Evolutionary conservation across 2,329 filamentous ascomycete genomes (phyloP), one percentile per base, ranked within the genome.

Genomic region (Ophiostoma populinum): DNA sequence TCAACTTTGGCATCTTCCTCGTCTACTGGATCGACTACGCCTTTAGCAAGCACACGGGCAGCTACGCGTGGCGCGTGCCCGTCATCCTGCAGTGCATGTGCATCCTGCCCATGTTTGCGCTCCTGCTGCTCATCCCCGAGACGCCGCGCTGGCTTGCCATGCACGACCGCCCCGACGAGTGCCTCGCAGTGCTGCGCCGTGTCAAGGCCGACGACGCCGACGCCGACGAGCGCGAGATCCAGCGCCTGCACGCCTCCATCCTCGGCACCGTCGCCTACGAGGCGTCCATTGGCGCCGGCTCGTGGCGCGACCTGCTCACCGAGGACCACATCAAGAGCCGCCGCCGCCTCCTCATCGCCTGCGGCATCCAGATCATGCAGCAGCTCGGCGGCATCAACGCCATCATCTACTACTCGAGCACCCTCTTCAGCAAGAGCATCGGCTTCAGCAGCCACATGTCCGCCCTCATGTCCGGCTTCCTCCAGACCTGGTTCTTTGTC

Each of bases 321-420:
- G 60, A 62, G 16, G 58, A 57, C 26, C 59, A 58, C n/a, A 52
- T 35, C 28, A 38, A 38, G 32, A 35, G 32, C 32, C 35, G 35
- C 28, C 29, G 15, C 20, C 30, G 37, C 5, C 37, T 39, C 2
- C 19, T 39, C 7, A 39, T 39, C 20, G 37, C 37, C 17, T 39
- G 34, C n/a, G 60, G 60, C 10, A 67, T 63, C 2, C 57, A 57
- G 27, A 67, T 61, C 0, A 51, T 70, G 7, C 56, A 65, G 6
- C 55, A 66, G 10, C 35, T 70, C 2, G 34, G 34, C 19, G 37
- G 37, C 15, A 39, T 36, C 17, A 39, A 39, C 10, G 34, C 34
- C 10, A 25, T 39, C 10, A 39, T 34, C 13, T 30, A 66, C 27
- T 47, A 58, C 20, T 66, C 59, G 2, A 65, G 70, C 1, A 62